These are phyloP conservation scores for Edaphochlamys debaryana DNA, from an alignment of 139 green algal genomes.

Conservation along the genomic window DNA sequence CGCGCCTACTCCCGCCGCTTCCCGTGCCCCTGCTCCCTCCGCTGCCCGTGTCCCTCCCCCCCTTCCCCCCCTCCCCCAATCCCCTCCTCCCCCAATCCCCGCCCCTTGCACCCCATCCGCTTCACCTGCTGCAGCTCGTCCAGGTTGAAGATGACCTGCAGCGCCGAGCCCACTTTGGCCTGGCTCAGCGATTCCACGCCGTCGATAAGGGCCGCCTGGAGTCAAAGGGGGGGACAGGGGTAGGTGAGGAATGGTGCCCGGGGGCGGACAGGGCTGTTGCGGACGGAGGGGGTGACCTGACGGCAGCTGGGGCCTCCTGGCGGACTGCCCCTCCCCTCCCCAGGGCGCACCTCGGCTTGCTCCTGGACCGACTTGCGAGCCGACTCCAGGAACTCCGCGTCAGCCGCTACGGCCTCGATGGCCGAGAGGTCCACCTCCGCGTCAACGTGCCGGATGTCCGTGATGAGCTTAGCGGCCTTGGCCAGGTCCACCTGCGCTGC, in stretches of 20 bases:
- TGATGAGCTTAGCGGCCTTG: constrained; percentile 86
- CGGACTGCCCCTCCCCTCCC: background rate
- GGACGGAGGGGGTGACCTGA: background rate
- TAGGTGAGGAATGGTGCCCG: too few relatives aligned
- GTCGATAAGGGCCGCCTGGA: constrained; percentile 71
- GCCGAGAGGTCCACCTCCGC: constrained; percentile 68
- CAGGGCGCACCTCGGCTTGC: constrained; percentile 67
- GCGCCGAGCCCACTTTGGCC: constrained; percentile 86
- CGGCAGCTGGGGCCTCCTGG: too few relatives aligned
- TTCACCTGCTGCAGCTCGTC: constrained; percentile 73
- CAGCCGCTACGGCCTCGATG: constrained; percentile 67
- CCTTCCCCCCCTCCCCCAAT: too few relatives aligned
- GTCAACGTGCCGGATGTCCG: constrained; percentile 70
- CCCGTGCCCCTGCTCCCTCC: too few relatives aligned
- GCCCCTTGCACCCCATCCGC: too few relatives aligned
- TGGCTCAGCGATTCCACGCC: constrained; percentile 87
- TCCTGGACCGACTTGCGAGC: constrained; percentile 57
- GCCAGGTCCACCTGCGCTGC: constrained; percentile 75
- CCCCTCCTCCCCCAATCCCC: too few relatives aligned
- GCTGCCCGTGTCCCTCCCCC: too few relatives aligned
- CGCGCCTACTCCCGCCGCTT: too few relatives aligned
- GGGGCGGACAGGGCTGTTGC: too few relatives aligned
- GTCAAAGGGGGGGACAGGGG: background rate
- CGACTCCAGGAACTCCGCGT: constrained; percentile 68
- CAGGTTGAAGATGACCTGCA: constrained; percentile 95